Evolutionary conservation across 2,329 filamentous ascomycete genomes (phyloP).

Genomic region (Diaporthe citri): DNA sequence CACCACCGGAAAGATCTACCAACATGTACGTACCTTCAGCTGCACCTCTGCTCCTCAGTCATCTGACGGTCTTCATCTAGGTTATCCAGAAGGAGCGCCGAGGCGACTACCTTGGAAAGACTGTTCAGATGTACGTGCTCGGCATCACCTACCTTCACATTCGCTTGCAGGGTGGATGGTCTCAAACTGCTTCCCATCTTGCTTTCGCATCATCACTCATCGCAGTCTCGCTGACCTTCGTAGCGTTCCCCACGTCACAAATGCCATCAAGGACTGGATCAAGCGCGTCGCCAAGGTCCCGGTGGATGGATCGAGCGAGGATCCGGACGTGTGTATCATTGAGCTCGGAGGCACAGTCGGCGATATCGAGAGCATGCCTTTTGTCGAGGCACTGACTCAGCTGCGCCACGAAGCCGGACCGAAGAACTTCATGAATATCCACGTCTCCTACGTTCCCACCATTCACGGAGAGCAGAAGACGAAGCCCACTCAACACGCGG

Average conservation of each 20-base stretch:
- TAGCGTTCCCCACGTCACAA: conserved; percentile 86
- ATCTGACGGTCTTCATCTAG: conserved; percentile 39
- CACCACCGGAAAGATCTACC: conserved; percentile 96
- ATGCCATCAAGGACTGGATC: conserved; percentile 94
- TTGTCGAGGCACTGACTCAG: conserved; percentile 88
- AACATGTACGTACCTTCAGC: conserved; percentile 79
- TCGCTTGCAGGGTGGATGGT: not conserved
- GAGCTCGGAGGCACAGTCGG: conserved; percentile 63
- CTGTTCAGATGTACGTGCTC: conserved; percentile 77
- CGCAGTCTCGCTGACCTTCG: conserved; percentile 20
- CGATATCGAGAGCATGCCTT: conserved; percentile 89
- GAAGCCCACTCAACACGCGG: conserved; percentile 94
- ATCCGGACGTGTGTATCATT: conserved; percentile 93
- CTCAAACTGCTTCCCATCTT: not conserved
- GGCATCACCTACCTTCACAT: not conserved
- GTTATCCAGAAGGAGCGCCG: conserved; percentile 68
- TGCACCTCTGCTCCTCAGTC: not conserved
- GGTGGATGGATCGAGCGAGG: conserved; percentile 84
- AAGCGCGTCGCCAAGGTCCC: conserved; percentile 86
- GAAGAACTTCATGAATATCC: conserved; percentile 88
- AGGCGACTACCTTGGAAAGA: conserved; percentile 87
- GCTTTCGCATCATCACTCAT: not conserved
- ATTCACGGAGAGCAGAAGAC: conserved; percentile 84
- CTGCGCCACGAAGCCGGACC: conserved; percentile 78
- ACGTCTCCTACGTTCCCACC: conserved; percentile 89